Conservation (phyloP, 2,329 filamentous ascomycete species). For the Botrytis deweyae region DNA sequence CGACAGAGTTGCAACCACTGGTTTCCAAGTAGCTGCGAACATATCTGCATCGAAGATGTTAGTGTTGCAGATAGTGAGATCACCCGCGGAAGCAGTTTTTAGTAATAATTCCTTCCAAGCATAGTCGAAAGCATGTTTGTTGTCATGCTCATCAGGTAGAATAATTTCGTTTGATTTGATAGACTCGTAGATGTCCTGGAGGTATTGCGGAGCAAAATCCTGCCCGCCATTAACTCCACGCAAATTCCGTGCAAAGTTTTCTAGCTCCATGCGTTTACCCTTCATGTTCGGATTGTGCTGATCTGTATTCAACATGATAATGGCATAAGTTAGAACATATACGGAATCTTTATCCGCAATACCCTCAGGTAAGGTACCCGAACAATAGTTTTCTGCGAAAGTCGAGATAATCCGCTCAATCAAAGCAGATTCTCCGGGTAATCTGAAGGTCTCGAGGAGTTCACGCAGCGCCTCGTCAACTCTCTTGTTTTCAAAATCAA, state of each 20-base stretch:
- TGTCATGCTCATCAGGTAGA: slow-evolving; percentile 93
- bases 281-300: slow-evolving; percentile 92
- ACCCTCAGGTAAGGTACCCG: slow-evolving; percentile 65
- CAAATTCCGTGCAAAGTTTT: slow-evolving; percentile 85
- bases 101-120: slow-evolving; percentile 93
- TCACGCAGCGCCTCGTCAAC: slow-evolving; percentile 87
- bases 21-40: slow-evolving; percentile 94
- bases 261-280: slow-evolving; percentile 76
- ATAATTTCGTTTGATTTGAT: slow-evolving; percentile 96
- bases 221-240: slow-evolving; percentile 82
- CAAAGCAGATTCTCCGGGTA: slow-evolving; percentile 88
- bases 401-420: slow-evolving; percentile 89
- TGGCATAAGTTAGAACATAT: slow-evolving; percentile 89
- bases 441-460: slow-evolving; percentile 86
- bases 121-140: slow-evolving; percentile 93
- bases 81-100: slow-evolving; percentile 75
- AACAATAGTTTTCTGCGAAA: slow-evolving; percentile 83
- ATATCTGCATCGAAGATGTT: slow-evolving; percentile 97
- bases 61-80: slow-evolving; percentile 77
- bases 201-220: slow-evolving; percentile 80
- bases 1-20: slow-evolving; percentile 88
- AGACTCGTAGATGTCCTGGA: slow-evolving; percentile 83
- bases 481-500: slow-evolving; percentile 82
- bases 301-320: slow-evolving; percentile 97
- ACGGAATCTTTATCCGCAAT: slow-evolving; percentile 84